A percentile compares a stretch with the other conserved stretches of the same genome.
Evolutionary conservation across 1,284 basidiomycete genomes (phyloP).

Genomic region (Athelia sp.): DNA sequence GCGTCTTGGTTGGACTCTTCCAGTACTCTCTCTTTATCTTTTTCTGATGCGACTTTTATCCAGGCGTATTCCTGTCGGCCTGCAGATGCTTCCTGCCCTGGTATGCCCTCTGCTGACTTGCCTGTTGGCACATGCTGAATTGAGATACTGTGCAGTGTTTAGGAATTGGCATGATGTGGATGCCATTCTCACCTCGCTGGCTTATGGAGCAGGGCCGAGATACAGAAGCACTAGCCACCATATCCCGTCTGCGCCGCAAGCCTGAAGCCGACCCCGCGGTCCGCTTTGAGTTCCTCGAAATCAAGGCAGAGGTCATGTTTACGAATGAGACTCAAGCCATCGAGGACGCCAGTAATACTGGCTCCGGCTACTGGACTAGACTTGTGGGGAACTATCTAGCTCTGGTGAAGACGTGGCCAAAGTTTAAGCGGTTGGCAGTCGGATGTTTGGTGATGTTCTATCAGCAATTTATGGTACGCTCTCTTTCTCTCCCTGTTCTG

Average conservation of each 20-base stretch:
- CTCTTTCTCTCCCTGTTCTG: background rate
- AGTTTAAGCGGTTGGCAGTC: slow-evolving; percentile 25
- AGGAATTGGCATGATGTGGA: slow-evolving; percentile 26
- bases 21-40: background rate
- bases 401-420: slow-evolving; percentile 24
- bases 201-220: slow-evolving; percentile 28
- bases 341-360: slow-evolving; percentile 18
- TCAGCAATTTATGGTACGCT: slow-evolving; percentile 22
- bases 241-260: slow-evolving; percentile 20
- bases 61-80: slow-evolving; percentile 14
- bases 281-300: slow-evolving; percentile 25
- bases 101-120: slow-evolving; percentile 9
- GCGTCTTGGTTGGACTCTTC: slow-evolving; percentile 23
- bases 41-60: background rate
- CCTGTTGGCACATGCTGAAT: background rate
- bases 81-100: slow-evolving; percentile 26
- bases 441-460: slow-evolving; percentile 28
- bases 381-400: slow-evolving; percentile 19
- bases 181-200: slow-evolving; percentile 31
- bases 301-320: slow-evolving; percentile 25
- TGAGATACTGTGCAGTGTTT: slow-evolving; percentile 18
- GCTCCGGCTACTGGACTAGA: background rate
- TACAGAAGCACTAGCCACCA: slow-evolving; percentile 22
- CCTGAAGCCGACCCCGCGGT: slow-evolving; percentile 12
- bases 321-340: slow-evolving; percentile 15